Base-by-base conservation (phyloP, 441 rosid species). In the Erodium moschatum region DNA sequence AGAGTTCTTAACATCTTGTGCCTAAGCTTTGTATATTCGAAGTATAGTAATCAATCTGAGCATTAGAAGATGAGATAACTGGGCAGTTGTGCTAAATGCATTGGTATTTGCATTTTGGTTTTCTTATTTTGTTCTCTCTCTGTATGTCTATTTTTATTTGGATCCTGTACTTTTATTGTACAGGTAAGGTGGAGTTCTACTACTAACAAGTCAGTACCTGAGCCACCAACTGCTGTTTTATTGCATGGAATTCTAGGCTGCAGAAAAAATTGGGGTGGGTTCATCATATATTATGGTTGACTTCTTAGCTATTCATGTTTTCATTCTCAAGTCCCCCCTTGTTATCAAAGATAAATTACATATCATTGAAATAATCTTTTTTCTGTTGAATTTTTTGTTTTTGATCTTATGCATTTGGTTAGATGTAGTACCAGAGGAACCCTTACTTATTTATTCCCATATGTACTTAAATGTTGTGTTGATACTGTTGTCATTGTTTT, bases 191-290 rank as follows among this genome's bases (percentile, higher is more conserved):
- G 98, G 96, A 86, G 87, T 81, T 72, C 87, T 74, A 72, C 80
- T 70, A 82, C 65, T 66, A 86, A 85, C 52, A 90, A 88, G 81
- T 87, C 92, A 54, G 76, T 79, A 66, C 87, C 89, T 7, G 95
- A 93, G 64, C 88, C 96, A 67, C 98, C 97, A 16, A 93, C 97
- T 0, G 98, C 98, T 29, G 87, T 93, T 68, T 94, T 93, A 77
- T 58, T 93, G 76, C 98, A 93, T 61, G 98, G 98, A 33, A 93
- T 93, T 71, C 78, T 93, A 18, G 98, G 98, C 61, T 77, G 96
- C 77, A 76, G 92, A 69, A 93, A 93, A 76, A 93, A 93, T 71
- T 93, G 95, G 97, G 90, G 98, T 93, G 76, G 68, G 89, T 77
- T 12, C 52, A 5, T 5, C 16, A n/a, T 21, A 58, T 67, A 35